Percentiles rank a stretch among this genome's conserved stretches.
Conservation (phyloP, 208 protist genomes). For the Leptomonas seymouri region DNA sequence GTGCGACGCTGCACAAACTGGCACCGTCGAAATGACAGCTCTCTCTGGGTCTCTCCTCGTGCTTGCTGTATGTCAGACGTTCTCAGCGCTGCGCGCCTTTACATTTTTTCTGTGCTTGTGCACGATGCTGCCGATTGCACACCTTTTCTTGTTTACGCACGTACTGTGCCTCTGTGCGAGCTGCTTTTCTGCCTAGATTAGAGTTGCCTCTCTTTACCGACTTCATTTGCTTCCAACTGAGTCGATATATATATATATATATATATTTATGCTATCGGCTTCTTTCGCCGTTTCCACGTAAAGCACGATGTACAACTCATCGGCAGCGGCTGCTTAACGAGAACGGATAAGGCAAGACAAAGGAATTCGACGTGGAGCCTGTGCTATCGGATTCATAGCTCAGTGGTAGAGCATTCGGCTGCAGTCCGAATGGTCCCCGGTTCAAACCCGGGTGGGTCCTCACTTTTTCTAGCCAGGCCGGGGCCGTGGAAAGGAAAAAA, state of each 20-base stretch:
- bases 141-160: neutral
- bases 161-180: neutral
- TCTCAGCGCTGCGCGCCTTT: no score
- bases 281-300: no score
- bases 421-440: conserved; percentile 95
- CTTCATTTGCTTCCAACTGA: no score
- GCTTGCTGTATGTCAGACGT: no score
- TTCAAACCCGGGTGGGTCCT: conserved; percentile 96
- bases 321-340: no score
- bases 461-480: conserved; percentile 63
- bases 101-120: no score
- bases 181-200: neutral
- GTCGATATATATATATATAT: no score
- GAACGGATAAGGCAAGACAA: neutral
- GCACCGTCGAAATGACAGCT: neutral
- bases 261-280: no score
- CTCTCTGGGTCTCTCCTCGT: neutral
- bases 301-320: no score
- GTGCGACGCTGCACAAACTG: neutral
- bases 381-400: conserved; percentile 21
- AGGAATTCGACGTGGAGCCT: neutral
- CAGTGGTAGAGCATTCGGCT: conserved; percentile 95
- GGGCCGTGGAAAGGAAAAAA: no score
- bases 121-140: no score
- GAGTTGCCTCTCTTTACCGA: neutral